These are phyloP conservation scores for Arabis alpina DNA, from an alignment of 345 rosid genomes.

Conservation along the genomic window DNA sequence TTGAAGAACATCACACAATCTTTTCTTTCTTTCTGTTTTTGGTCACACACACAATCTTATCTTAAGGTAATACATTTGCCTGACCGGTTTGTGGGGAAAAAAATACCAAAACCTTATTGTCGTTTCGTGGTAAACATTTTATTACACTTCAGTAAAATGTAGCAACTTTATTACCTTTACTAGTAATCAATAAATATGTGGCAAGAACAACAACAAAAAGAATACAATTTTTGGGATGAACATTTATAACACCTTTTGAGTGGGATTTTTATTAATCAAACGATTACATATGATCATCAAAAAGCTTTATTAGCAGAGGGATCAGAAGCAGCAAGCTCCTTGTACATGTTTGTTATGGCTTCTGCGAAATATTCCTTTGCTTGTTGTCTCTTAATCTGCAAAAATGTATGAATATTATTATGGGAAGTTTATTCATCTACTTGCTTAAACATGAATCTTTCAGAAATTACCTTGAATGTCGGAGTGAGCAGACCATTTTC, in stretches of 20 bases:
- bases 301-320: slow-evolving; percentile 48
- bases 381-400: slow-evolving; percentile 91
- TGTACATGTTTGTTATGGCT: slow-evolving; percentile 76
- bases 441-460: slow-evolving; percentile 14
- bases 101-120: background rate
- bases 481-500: slow-evolving; percentile 95
- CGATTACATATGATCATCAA: slow-evolving; percentile 17
- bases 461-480: slow-evolving; percentile 72
- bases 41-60: too few relatives aligned
- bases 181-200: slow-evolving; percentile 27
- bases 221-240: slow-evolving; percentile 20
- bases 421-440: slow-evolving; percentile 15
- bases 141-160: slow-evolving; percentile 10
- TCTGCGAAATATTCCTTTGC: slow-evolving; percentile 79
- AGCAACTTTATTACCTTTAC: slow-evolving; percentile 34
- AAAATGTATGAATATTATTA: background rate
- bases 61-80: background rate
- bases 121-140: slow-evolving; percentile 1
- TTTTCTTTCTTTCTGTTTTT: too few relatives aligned
- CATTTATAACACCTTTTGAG: background rate
- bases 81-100: slow-evolving; percentile 1
- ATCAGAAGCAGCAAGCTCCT: slow-evolving; percentile 63
- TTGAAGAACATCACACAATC: background rate
- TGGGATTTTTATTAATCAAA: slow-evolving; percentile 21
- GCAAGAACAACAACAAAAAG: slow-evolving; percentile 6